Percentiles rank a stretch among this genome's conserved stretches.
These are phyloP conservation scores for Erysimum cheiri DNA, from an alignment of 441 rosid species.

Conservation along the genomic window DNA sequence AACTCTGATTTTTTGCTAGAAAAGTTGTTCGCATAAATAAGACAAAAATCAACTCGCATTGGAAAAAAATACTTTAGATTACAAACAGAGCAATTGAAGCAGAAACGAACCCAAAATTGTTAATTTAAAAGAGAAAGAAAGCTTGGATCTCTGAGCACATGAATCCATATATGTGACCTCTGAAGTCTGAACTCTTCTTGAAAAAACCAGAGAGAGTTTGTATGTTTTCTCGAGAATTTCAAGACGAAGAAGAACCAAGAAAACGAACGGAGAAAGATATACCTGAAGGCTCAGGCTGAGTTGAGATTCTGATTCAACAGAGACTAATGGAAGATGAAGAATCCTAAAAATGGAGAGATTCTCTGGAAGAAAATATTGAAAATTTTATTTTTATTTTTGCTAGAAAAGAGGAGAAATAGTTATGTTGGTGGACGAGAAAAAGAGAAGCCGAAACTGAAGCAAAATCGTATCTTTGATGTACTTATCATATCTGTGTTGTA, in stretches of 20 bases:
- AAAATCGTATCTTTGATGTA: conserved; percentile 20
- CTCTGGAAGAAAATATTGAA: conserved; percentile 16
- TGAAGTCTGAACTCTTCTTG: conserved; percentile 23
- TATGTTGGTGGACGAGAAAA: conserved; percentile 39
- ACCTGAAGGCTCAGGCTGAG: conserved; percentile 5
- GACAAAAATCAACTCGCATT: neutral
- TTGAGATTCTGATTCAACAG: conserved; percentile 33
- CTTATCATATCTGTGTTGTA: neutral
- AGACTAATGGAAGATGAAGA: conserved; percentile 29
- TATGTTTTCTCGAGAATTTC: conserved; percentile 24
- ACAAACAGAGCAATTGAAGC: neutral
- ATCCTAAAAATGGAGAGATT: conserved; percentile 37
- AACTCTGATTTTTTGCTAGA: neutral
- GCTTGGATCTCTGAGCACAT: neutral
- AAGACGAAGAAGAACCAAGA: conserved; percentile 5
- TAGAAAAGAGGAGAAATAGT: conserved; percentile 30
- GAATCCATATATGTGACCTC: neutral
- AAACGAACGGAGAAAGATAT: conserved; percentile 20
- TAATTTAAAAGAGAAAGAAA: neutral
- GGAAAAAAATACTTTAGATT: neutral
- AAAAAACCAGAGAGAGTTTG: conserved; percentile 4
- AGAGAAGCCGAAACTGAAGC: conserved; percentile 31
- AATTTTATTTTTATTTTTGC: neutral
- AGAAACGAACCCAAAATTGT: conserved; percentile 12
- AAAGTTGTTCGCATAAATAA: neutral